These are phyloP conservation scores for Heritiera fomes DNA, from an alignment of 345 rosid species.

Conservation along the genomic window DNA sequence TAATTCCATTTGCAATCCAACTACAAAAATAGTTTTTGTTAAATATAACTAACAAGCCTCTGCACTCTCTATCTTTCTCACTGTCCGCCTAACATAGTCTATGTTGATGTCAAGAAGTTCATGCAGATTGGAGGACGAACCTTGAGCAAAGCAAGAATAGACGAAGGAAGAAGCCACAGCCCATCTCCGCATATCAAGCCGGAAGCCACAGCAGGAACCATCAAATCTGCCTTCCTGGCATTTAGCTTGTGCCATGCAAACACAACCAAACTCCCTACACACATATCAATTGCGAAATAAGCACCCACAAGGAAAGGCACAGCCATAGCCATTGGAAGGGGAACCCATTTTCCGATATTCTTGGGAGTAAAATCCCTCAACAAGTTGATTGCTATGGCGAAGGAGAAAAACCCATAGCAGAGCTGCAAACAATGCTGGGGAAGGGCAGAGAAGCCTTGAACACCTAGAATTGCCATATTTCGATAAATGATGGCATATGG, in stretches of 20 bases:
- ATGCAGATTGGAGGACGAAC: constrained; percentile 82
- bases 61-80: neutral
- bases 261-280: constrained; percentile 61
- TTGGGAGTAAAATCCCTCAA: constrained; percentile 54
- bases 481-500: constrained; percentile 81
- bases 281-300: constrained; percentile 83
- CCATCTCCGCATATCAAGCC: constrained; percentile 96
- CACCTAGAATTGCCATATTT: constrained; percentile 93
- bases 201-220: constrained; percentile 91
- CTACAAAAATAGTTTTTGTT: neutral
- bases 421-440: constrained; percentile 80
- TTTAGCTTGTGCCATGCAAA: constrained; percentile 56
- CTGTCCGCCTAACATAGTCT: neutral
- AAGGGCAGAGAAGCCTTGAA: constrained; percentile 90
- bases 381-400: constrained; percentile 64
- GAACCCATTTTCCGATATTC: constrained; percentile 59
- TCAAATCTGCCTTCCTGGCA: constrained; percentile 46
- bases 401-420: constrained; percentile 79
- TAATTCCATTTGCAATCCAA: neutral
- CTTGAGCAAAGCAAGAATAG: constrained; percentile 69
- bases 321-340: constrained; percentile 97
- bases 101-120: constrained; percentile 42
- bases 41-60: neutral
- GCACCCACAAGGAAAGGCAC: constrained; percentile 90
- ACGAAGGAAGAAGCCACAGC: constrained; percentile 87